These are phyloP conservation scores for Coemansia sp. DNA, from an alignment of 192 early-diverging fungal species.

Conservation along the genomic window DNA sequence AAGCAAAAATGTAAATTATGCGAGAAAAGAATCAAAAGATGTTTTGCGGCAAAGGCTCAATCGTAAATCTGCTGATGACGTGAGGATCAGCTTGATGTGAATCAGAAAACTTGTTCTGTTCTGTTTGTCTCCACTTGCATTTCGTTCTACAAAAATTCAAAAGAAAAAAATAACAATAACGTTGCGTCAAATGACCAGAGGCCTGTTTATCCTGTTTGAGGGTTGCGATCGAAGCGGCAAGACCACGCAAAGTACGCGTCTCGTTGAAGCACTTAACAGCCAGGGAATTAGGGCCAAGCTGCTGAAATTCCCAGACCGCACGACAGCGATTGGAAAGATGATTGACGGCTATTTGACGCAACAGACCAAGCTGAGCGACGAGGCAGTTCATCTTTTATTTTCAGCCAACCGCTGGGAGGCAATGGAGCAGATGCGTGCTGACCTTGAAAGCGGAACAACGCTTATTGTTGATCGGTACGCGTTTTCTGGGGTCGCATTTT, in stretches of 20 bases:
- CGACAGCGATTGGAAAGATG: constrained; percentile 86
- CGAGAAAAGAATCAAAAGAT: not conserved
- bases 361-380: constrained; percentile 67
- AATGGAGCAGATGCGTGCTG: constrained; percentile 60
- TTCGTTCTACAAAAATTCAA: not conserved
- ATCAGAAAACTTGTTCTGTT: not conserved
- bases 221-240: constrained; percentile 95
- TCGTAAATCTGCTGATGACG: constrained; percentile 4
- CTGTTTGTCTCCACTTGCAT: not conserved
- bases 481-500: constrained; percentile 92
- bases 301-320: constrained; percentile 90
- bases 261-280: constrained; percentile 59
- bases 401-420: constrained; percentile 96
- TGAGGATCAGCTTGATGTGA: not conserved
- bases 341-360: constrained; percentile 83
- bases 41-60: constrained; percentile 7
- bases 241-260: constrained; percentile 75
- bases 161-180: constrained; percentile 3
- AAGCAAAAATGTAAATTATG: not conserved
- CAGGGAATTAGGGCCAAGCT: constrained; percentile 53
- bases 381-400: constrained; percentile 88
- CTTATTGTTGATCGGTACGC: constrained; percentile 93
- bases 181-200: constrained; percentile 55
- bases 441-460: constrained; percentile 66
- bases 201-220: constrained; percentile 88